These are phyloP conservation scores for Knoxia roxburghii DNA, from an alignment of 257 asterid species.

Conservation along the genomic window DNA sequence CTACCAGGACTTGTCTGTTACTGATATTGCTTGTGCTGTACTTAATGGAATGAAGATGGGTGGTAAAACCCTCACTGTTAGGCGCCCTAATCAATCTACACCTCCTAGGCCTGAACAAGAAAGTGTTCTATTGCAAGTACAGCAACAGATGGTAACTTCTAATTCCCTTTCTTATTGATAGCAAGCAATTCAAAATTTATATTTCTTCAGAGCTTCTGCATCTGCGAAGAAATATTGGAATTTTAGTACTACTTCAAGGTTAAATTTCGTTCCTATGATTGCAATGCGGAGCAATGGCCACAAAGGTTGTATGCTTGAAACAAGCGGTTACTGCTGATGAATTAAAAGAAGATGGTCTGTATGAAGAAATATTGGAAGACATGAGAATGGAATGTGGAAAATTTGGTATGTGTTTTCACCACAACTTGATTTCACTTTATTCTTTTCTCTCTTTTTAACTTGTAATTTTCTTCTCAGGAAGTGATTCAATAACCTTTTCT, in stretches of 20 bases:
- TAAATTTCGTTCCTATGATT: no score
- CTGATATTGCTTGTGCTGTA: conserved; percentile 97
- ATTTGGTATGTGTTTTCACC: conserved; percentile 26
- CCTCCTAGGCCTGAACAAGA: conserved; percentile 96
- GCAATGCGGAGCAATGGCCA: conserved; percentile 50
- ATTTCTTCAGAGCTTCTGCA: no score
- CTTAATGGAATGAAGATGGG: conserved; percentile 98
- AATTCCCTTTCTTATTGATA: background rate
- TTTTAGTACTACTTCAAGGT: no score
- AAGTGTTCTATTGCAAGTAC: conserved; percentile 75
- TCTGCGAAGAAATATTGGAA: no score
- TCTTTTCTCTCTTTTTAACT: background rate
- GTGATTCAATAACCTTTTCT: conserved; percentile 12
- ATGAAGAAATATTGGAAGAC: conserved; percentile 77
- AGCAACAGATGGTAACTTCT: conserved; percentile 72
- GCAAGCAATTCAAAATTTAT: background rate
- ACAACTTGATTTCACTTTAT: background rate
- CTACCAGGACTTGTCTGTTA: conserved; percentile 79
- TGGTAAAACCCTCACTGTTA: conserved; percentile 86
- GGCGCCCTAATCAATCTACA: conserved; percentile 85
- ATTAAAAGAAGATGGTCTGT: conserved; percentile 66
- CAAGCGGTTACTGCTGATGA: conserved; percentile 58
- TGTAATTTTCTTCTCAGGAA: background rate
- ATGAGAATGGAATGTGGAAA: conserved; percentile 85
- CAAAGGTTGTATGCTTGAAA: conserved; percentile 78